Percentiles rank a stretch among this genome's conserved stretches.
These are phyloP conservation scores for Cucurbita ficifolia DNA, from an alignment of 306 rosid genomes.

Conservation along the genomic window DNA sequence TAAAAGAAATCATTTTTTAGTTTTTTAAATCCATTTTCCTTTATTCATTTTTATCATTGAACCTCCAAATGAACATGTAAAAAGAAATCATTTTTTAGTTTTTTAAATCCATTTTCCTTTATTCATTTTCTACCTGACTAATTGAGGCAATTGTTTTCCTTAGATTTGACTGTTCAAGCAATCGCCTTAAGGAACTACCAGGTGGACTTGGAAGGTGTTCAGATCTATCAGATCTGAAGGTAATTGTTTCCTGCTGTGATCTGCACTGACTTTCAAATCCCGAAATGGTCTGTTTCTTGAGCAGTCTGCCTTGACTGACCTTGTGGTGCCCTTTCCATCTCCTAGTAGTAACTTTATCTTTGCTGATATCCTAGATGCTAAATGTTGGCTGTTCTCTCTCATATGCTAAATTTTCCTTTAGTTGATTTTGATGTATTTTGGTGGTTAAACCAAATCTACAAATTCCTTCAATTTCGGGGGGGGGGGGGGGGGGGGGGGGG, in stretches of 20 bases:
- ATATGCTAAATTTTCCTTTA: background rate
- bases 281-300: background rate
- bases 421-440: no score
- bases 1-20: background rate
- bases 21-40: background rate
- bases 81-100: background rate
- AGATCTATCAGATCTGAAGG: constrained; percentile 71
- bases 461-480: no score
- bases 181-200: constrained; percentile 67
- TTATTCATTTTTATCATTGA: background rate
- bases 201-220: constrained; percentile 58
- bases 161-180: constrained; percentile 82
- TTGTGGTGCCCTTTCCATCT: background rate
- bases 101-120: background rate
- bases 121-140: background rate
- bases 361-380: background rate
- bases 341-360: background rate
- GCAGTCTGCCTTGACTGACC: background rate
- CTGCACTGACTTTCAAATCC: background rate
- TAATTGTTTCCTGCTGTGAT: constrained; percentile 15
- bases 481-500: no score
- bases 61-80: background rate
- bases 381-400: background rate
- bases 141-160: constrained; percentile 7
- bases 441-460: no score